These are phyloP conservation scores for Straminergon stramineum DNA, from an alignment of 225 moss, liverwort and hornwort genomes.

Conservation along the genomic window DNA sequence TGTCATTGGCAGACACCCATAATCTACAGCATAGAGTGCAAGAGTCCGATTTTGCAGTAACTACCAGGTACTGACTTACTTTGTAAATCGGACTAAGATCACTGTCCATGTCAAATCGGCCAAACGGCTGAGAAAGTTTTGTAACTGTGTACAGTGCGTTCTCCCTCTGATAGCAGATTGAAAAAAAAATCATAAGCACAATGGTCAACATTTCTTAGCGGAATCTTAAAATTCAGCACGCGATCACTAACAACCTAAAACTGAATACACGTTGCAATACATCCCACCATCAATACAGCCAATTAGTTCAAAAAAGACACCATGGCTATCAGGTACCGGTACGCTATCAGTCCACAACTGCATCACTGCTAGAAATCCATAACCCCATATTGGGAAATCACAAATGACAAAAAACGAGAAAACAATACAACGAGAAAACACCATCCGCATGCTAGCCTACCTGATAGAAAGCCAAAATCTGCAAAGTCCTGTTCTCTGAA, in stretches of 20 bases:
- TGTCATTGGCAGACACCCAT: background rate
- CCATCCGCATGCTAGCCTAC: constrained; percentile 7
- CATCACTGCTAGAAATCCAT: background rate
- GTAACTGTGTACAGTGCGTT: constrained; percentile 53
- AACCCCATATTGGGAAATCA: background rate
- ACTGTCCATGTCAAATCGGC: constrained; percentile 55
- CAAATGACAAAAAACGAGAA: background rate
- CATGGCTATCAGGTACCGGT: background rate
- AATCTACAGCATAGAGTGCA: background rate
- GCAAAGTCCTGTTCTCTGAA: constrained; percentile 49
- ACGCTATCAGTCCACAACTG: background rate
- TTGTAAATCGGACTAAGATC: constrained; percentile 71
- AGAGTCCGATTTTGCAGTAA: background rate
- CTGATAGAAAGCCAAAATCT: constrained; percentile 74
- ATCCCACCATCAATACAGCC: background rate
- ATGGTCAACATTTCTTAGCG: background rate
- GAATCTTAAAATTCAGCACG: background rate
- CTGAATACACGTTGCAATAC: background rate
- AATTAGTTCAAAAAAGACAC: background rate
- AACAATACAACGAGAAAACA: background rate
- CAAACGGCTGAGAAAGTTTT: constrained; percentile 50
- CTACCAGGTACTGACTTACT: constrained; percentile 27
- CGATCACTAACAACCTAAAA: background rate
- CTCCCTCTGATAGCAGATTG: constrained; percentile 41
- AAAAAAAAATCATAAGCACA: background rate